Conservation (phyloP, 2,329 filamentous ascomycete genomes). For the Cadophora sp. region DNA sequence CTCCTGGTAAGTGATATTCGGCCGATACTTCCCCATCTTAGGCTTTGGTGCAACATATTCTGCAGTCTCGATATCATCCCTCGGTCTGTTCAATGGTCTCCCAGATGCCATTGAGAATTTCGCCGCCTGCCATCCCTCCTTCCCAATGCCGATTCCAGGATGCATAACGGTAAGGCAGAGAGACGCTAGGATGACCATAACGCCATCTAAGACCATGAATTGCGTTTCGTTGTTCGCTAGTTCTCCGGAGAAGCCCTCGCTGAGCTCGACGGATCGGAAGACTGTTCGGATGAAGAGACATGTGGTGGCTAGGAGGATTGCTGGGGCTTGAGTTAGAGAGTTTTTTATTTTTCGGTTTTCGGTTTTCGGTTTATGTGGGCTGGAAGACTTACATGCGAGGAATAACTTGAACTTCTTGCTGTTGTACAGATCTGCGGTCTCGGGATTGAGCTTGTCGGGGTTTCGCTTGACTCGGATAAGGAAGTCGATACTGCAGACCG, state of each 20-base stretch:
- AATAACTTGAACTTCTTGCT: conserved; percentile 7
- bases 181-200: conserved; percentile 45
- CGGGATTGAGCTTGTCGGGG: conserved; percentile 18
- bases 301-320: conserved; percentile 52
- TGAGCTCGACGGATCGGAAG: conserved; percentile 63
- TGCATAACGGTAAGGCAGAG: conserved; percentile 42
- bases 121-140: conserved; percentile 6
- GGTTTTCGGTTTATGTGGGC: background rate
- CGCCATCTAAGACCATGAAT: conserved; percentile 55
- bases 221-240: conserved; percentile 54
- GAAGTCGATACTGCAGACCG: conserved; percentile 28
- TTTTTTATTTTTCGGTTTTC: too few species aligned
- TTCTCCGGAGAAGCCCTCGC: conserved; percentile 58
- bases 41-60: background rate
- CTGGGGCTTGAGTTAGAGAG: background rate
- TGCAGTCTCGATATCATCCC: background rate
- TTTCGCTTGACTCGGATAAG: conserved; percentile 18
- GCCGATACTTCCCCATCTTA: background rate
- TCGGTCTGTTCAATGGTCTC: background rate
- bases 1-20: background rate
- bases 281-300: conserved; percentile 62
- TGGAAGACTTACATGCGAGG: background rate
- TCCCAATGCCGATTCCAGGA: conserved; percentile 41
- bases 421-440: conserved; percentile 21
- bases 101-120: background rate